Evolutionary conservation across 129 eudicot species (phyloP).

Genomic region (Mikania micrantha): DNA sequence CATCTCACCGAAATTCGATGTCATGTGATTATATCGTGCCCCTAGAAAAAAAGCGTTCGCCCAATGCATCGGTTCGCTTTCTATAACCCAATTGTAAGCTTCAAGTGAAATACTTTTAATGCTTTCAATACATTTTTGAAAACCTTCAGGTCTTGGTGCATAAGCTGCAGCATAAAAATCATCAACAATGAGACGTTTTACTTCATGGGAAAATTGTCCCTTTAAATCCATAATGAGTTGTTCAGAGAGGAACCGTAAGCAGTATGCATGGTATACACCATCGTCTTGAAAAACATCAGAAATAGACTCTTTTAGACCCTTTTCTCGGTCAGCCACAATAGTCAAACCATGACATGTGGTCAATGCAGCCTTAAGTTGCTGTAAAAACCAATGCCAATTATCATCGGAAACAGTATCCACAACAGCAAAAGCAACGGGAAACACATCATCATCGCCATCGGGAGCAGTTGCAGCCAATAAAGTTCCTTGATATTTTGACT

Average conservation of each 20-base stretch:
- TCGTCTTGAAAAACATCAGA: constrained; percentile 50
- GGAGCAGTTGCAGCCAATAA: constrained; percentile 84
- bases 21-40: constrained; percentile 66
- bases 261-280: constrained; percentile 59
- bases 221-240: constrained; percentile 62
- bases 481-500: constrained; percentile 90
- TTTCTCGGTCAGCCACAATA: constrained; percentile 71
- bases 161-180: constrained; percentile 79
- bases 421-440: constrained; percentile 96
- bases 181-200: constrained; percentile 75
- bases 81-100: constrained; percentile 78
- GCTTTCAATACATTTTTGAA: constrained; percentile 49
- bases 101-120: constrained; percentile 71
- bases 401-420: constrained; percentile 69
- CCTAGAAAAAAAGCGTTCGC: constrained; percentile 73
- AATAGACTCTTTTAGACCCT: constrained; percentile 69
- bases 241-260: constrained; percentile 68
- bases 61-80: constrained; percentile 75
- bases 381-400: constrained; percentile 87
- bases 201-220: constrained; percentile 84
- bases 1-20: constrained; percentile 74
- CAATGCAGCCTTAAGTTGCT: constrained; percentile 64
- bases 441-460: constrained; percentile 78
- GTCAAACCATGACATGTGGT: constrained; percentile 47
- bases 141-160: constrained; percentile 60